These are phyloP conservation scores for Eucalyptus melliodora DNA, from an alignment of 345 rosid species.

Conservation along the genomic window DNA sequence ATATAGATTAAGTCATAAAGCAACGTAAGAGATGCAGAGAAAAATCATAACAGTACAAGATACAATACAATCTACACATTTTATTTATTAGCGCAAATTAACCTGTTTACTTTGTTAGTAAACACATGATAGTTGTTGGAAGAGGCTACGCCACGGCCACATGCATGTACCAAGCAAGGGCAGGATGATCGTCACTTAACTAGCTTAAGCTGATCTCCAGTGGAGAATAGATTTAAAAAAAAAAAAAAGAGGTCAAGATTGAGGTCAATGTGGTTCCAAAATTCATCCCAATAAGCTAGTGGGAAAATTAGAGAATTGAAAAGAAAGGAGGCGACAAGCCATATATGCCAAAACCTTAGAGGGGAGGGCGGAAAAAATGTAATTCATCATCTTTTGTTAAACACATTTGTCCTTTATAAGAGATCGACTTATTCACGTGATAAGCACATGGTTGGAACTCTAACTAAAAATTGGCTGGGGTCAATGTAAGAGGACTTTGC, in stretches of 20 bases:
- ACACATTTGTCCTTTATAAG: neutral
- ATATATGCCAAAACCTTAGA: neutral
- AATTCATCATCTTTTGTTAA: too few species aligned
- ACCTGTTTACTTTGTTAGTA: neutral
- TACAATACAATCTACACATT: neutral
- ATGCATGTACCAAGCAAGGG: neutral
- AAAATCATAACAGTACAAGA: neutral
- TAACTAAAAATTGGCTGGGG: neutral
- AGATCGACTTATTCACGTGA: neutral
- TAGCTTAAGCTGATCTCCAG: neutral
- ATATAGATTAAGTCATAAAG: neutral
- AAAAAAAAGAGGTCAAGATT: neutral
- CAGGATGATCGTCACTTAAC: neutral
- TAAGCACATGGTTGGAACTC: neutral
- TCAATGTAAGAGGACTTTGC: neutral
- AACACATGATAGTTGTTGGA: neutral
- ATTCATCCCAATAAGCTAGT: neutral
- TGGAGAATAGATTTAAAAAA: neutral
- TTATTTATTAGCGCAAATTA: neutral
- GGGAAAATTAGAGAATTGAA: neutral
- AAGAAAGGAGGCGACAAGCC: neutral
- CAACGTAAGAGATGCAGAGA: neutral
- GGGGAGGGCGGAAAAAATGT: neutral
- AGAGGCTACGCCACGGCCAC: neutral
- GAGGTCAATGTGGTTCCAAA: neutral